Percentiles rank a stretch among this genome's conserved stretches.
Evolutionary conservation across 1,284 basidiomycete genomes (phyloP).

Genomic region (Pseudozyma thailandica): DNA sequence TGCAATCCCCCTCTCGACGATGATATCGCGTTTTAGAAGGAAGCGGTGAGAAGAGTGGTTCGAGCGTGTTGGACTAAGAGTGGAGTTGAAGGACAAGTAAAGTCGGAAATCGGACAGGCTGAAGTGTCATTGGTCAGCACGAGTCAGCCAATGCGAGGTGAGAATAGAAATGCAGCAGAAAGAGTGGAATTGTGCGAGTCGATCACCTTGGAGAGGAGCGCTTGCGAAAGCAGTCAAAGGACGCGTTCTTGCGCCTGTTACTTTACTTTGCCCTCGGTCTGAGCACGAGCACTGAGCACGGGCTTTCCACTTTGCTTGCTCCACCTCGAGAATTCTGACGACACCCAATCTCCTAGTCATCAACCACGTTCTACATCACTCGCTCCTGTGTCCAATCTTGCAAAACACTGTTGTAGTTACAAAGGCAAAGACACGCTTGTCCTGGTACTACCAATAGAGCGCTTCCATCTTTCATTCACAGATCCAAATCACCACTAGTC

Average conservation of each 20-base stretch:
- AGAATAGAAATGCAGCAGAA: neutral
- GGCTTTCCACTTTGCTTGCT: conserved; percentile 2
- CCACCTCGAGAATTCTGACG: conserved; percentile 1
- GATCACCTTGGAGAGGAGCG: conserved; percentile 18
- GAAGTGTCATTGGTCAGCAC: conserved; percentile 19
- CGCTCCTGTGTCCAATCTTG: neutral
- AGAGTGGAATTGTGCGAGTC: conserved; percentile 2
- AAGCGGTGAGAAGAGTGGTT: neutral
- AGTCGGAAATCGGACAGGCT: conserved; percentile 16
- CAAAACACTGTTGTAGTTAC: no score
- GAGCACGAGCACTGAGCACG: no score
- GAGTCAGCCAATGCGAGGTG: conserved; percentile 6
- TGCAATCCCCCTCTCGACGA: neutral
- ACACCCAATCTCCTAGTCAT: neutral
- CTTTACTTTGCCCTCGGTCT: conserved; percentile 6
- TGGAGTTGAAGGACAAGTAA: neutral
- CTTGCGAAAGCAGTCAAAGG: conserved; percentile 10
- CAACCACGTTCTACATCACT: no score
- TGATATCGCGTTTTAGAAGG: neutral
- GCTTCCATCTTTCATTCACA: neutral
- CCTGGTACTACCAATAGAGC: no score
- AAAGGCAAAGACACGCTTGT: no score
- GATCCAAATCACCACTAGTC: no score
- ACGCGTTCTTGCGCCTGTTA: conserved; percentile 9
- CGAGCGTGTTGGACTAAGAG: neutral